Conservation (phyloP, 371 early-diverging fungal species). For the Mortierella sp. region DNA sequence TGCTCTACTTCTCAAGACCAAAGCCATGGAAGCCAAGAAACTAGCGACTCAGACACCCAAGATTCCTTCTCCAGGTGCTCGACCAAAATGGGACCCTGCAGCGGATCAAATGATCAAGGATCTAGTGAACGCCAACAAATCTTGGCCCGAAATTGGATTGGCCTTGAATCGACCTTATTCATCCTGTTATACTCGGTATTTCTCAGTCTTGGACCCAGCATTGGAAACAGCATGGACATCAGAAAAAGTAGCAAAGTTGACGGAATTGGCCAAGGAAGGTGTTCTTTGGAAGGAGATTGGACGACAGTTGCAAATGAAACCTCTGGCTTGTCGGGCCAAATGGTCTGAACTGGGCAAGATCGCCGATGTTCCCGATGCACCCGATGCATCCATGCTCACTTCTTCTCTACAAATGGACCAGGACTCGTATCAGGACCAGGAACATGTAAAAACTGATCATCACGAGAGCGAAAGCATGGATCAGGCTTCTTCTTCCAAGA, state of each 20-base stretch:
- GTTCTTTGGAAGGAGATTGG: slow-evolving; percentile 26
- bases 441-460: too few relatives aligned
- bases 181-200: slow-evolving; percentile 38
- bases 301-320: slow-evolving; percentile 19
- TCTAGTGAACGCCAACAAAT: slow-evolving; percentile 13
- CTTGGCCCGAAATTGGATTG: slow-evolving; percentile 31
- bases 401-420: too few relatives aligned
- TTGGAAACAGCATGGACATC: slow-evolving; percentile 20
- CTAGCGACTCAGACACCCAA: too few relatives aligned
- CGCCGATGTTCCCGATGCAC: neutral
- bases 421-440: too few relatives aligned
- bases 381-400: too few relatives aligned
- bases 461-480: too few relatives aligned
- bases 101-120: slow-evolving; percentile 21
- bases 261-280: slow-evolving; percentile 21
- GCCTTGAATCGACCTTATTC: slow-evolving; percentile 26
- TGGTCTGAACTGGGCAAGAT: slow-evolving; percentile 9
- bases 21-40: slow-evolving; percentile 4
- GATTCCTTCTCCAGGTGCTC: neutral
- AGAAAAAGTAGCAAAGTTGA: slow-evolving; percentile 3
- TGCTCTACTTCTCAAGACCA: neutral
- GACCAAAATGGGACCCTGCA: slow-evolving; percentile 7
- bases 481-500: neutral
- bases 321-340: slow-evolving; percentile 17
- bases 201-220: slow-evolving; percentile 22